Percentiles rank a stretch among this genome's conserved stretches.
phyloP scores from a whole-genome alignment of 78 protist species.

The slime mould (Dictyostelium discoideum) region dicty_2.7 NC_007089.4:5560001-5560500 shows the following conservation, averaged over 20 bases:
- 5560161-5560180: constrained; percentile 80
- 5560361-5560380: constrained; percentile 93
- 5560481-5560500: neutral
- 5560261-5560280: neutral
- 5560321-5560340: constrained; percentile 81
- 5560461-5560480: constrained; percentile 5
- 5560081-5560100: constrained; percentile 46
- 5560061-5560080: constrained; percentile 22
- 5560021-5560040: constrained; percentile 86
- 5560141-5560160: constrained; percentile 73
- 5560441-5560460: constrained; percentile 85
- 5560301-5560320: constrained; percentile 40
- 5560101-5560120: constrained; percentile 75
- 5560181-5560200: constrained; percentile 44
- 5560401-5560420: constrained; percentile 86
- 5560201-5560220: constrained; percentile 66
- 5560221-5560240: neutral
- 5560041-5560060: constrained; percentile 94
- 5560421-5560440: constrained; percentile 94
- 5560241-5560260: too few relatives aligned
- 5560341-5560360: constrained; percentile 88
- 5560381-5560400: constrained; percentile 87
- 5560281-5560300: constrained; percentile 84
- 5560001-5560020: constrained; percentile 87
- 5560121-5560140: constrained; percentile 70